Base-by-base conservation (phyloP, 129 eudicot genomes). In the Flaveria linearis region DNA sequence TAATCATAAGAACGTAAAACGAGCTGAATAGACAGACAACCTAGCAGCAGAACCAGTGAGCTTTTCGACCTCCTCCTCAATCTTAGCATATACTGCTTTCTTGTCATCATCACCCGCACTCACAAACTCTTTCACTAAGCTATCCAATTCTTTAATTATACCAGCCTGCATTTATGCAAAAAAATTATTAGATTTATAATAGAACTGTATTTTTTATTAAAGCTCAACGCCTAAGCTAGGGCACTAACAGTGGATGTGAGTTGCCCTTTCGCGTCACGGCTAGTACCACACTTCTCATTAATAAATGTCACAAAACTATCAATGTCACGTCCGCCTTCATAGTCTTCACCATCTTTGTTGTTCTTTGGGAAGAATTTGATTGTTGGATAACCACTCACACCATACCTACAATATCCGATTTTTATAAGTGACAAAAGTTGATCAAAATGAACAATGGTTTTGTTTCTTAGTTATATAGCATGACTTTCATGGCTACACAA, bases 271-370 rank as follows among this genome's bases (percentile, higher is more conserved):
- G 85, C 85, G 73, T 88, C 97, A 79, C 95, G 97, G 82, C 90
- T 86, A 49, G 95, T 91, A 36, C 95, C 97, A 86, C 80, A 78
- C 77, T 86, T 91, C 83, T 91, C 97, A 55, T 91, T 91, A 56
- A 91, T 86, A 72, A 91, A 91, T 49, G 81, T 84, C 46, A 80
- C 84, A 18, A 80, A 80, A 57, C 84, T 80, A 67, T 88, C 94
- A 4, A 85, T 10, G 52, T 91, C 97, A 12, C 95, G 84, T n/a
- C 95, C 95, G 65, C 90, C 95, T 17, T 88, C 90, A 77, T 88
- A 91, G 50, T 88, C 97, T 82, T 91, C 97, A 76, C 97, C 97
- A 23, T 76, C 95, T 81, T 91, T 91, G 70, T 91, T 91, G 72
- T 64, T 85, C 82, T 83, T 91, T 45, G 97, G 94, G 89, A 91